Evolutionary conservation across 352 stramenopile species (phyloP), one percentile per base, ranked within the genome.

Genomic region (Phytophthora multivora): DNA sequence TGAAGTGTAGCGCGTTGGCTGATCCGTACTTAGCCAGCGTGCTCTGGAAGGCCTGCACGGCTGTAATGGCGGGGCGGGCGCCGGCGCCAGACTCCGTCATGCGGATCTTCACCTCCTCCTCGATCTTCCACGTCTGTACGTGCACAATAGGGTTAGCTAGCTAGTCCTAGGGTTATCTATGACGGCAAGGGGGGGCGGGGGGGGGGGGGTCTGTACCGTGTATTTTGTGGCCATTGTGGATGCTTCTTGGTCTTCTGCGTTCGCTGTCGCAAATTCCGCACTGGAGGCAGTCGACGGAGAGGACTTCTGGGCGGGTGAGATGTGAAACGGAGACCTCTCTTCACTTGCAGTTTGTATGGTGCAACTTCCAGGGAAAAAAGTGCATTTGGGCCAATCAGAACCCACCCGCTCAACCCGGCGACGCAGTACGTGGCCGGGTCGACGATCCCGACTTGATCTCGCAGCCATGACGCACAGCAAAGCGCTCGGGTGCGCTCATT

Each of bases 31-130:
- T 78, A 15, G 65, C 59, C 49, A 92, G 58, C 13, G 73, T 91
- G 41, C 74, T 77, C 41, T 86, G 71, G 63, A 95, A 88, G n/a
- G 61, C 69, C 50, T 90, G 61, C 19, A 76, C 45, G 31, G 89
- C 68, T 11, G 87, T 91, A 15, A 75, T 74, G 18, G 84, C 71
- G 45, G 66, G 50, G 8, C 71, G 40, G 8, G 79, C 69, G 10
- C 68, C 83, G n/a, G 69, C 26, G 36, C 83, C 86, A 4, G 74
- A 74, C 42, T 84, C 75, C 28, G 69, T 74, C 65, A 86, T 69
- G 63, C 84, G 84, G 50, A 95, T 60, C 63, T 90, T 78, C 21
- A 95, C 84, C 63, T 95, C 84, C 19, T 89, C 84, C n/a, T 95
- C 70, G 51, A 91, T 91, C 39, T 93, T 91, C 86, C 84, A 95